Base-by-base conservation (phyloP, 2,329 filamentous ascomycete genomes). In the Cytospora paraplurivora region DNA sequence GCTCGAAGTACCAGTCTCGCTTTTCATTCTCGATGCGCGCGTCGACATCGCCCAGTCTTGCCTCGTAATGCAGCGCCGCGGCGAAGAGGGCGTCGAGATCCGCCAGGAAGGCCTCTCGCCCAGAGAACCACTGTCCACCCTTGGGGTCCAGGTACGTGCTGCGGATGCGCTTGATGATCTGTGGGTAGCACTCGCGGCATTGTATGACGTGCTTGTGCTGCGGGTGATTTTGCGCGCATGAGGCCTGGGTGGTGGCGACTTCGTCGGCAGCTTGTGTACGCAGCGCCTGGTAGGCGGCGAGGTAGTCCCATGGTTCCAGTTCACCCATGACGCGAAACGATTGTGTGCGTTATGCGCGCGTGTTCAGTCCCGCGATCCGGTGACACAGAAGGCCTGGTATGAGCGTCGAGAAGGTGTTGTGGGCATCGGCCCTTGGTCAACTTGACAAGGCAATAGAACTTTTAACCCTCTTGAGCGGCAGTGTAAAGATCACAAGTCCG, bases 11-110 rank as follows among this genome's bases (percentile, higher is more conserved):
- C 82, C 84, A 86, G 12, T 77, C 77, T 65, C 78, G 77, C 69
- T 83, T 83, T 70, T 85, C 82, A 34, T 77, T 77, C 11, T 76
- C 74, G 68, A 86, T 79, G 64, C 79, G 78, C 27, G 77, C 75
- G 67, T 85, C 82, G 49, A 86, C 78, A 19, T 71, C 73, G 50
- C 76, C 73, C 13, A 85, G 72, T 58, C 77, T 75, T n/a, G 76
- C 70, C 52, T 77, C 76, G 67, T 77, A 73, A 17, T 76, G 73
- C 67, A 77, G 79, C 58, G 79, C 81, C 57, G 81, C 79, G 6
- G 79, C 72, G 66, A 86, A 80, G 53, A 84, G 69, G 53, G 72
- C 71, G 65, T 82, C 80, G 12, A 86, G 75, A 61, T 82, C 81
- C 59, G 77, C 74, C 27, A 85, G 73, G 64, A 86, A 85, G 8